A percentile compares a stretch with the other conserved stretches of the same genome.
Evolutionary conservation across 1,284 basidiomycete species (phyloP).

Genomic region (Bjerkandera adusta): DNA sequence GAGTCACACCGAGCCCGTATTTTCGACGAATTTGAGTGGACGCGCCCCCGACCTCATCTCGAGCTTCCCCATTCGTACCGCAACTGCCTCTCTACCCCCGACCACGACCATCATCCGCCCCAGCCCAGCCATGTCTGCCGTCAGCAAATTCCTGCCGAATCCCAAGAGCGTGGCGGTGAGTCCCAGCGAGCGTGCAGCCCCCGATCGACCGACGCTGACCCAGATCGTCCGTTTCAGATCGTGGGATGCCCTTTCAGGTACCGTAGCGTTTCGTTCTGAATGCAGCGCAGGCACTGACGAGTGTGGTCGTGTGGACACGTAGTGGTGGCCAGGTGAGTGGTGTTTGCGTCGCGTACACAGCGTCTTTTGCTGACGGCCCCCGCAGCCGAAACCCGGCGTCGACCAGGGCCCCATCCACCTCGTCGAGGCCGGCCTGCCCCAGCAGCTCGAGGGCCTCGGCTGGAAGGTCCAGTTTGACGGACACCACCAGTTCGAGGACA

Average conservation of each 20-base stretch:
- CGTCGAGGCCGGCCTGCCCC: slow-evolving; percentile 79
- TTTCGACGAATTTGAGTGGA: too few relatives aligned
- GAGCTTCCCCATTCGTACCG: background rate
- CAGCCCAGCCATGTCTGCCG: slow-evolving; percentile 20
- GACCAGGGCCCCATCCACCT: slow-evolving; percentile 89
- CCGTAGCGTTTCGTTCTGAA: background rate
- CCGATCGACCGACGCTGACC: slow-evolving; percentile 6
- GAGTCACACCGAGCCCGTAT: too few relatives aligned
- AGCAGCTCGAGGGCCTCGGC: slow-evolving; percentile 78
- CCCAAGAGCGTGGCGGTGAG: slow-evolving; percentile 71
- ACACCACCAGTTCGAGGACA: slow-evolving; percentile 85
- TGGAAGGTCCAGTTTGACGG: slow-evolving; percentile 91
- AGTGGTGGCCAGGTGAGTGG: slow-evolving; percentile 61
- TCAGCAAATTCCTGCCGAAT: slow-evolving; percentile 53
- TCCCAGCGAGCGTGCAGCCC: slow-evolving; percentile 11
- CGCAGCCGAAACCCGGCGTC: slow-evolving; percentile 78
- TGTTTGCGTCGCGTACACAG: slow-evolving; percentile 10
- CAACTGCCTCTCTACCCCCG: background rate
- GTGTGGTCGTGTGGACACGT: slow-evolving; percentile 3
- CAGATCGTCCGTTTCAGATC: slow-evolving; percentile 42
- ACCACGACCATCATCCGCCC: slow-evolving; percentile 12
- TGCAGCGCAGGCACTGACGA: background rate
- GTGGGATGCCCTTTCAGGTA: slow-evolving; percentile 77
- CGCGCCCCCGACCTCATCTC: too few relatives aligned
- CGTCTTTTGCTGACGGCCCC: slow-evolving; percentile 2